Percentiles rank a stretch among this genome's conserved stretches.
Evolutionary conservation across 192 early-diverging fungal genomes (phyloP).

Genomic region (Irineochytrium annulatum): DNA sequence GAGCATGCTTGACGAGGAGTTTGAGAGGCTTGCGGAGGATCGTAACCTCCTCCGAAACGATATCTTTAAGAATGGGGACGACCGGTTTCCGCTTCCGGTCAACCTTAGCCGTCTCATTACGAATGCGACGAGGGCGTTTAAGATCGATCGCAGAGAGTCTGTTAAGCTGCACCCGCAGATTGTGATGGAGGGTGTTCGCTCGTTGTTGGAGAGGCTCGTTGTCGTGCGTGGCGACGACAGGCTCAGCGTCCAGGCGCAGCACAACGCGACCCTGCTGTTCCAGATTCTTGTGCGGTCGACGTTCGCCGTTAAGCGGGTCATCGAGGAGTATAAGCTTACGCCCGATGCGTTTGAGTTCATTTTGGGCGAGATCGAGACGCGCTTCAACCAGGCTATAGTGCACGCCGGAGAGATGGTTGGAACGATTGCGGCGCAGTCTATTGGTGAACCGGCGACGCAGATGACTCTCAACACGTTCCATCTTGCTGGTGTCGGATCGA

Average conservation of each 20-base stretch:
- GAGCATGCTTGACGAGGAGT: conserved; percentile 76
- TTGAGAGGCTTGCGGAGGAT: conserved; percentile 69
- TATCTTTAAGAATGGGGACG: conserved; percentile 69
- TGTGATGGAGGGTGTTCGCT: conserved; percentile 67
- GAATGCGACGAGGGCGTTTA: conserved; percentile 89
- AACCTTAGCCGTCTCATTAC: conserved; percentile 85
- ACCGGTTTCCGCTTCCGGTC: conserved; percentile 80
- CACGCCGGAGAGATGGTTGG: conserved; percentile 98
- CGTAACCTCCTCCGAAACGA: conserved; percentile 69
- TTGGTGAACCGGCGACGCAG: conserved; percentile 98
- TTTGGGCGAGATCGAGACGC: conserved; percentile 85
- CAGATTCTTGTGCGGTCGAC: conserved; percentile 79
- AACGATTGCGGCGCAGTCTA: conserved; percentile 94
- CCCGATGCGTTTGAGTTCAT: conserved; percentile 91
- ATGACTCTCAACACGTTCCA: conserved; percentile 99
- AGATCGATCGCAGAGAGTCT: conserved; percentile 70
- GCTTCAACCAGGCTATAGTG: conserved; percentile 87
- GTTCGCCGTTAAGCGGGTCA: conserved; percentile 76
- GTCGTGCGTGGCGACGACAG: conserved; percentile 89
- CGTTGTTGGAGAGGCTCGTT: conserved; percentile 65
- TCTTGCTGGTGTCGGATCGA: conserved; percentile 94
- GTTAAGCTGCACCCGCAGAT: conserved; percentile 84
- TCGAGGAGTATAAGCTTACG: conserved; percentile 86
- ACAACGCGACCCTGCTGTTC: conserved; percentile 91
- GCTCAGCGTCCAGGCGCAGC: conserved; percentile 81